Percentiles rank a stretch among this genome's conserved stretches.
Evolutionary conservation across 129 eudicot species (phyloP).

Genomic region (Mikania micrantha): DNA sequence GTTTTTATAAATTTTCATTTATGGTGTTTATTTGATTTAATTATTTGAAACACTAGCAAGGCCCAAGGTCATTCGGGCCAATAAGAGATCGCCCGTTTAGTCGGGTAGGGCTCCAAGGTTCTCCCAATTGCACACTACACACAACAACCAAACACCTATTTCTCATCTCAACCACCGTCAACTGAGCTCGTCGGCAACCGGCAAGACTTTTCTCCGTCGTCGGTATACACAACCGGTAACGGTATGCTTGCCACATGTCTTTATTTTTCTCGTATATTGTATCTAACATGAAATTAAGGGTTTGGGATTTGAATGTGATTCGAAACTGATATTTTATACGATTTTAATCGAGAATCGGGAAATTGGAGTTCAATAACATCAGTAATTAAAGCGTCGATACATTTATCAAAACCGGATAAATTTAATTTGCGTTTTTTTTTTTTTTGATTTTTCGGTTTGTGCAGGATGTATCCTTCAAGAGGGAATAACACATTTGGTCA

Average conservation of each 20-base stretch:
- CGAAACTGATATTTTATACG: background rate
- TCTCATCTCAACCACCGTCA: background rate
- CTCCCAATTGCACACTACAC: background rate
- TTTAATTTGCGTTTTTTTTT: constrained; percentile 5
- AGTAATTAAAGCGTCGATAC: background rate
- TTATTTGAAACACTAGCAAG: no score
- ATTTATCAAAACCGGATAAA: background rate
- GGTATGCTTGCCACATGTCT: background rate
- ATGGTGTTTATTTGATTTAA: no score
- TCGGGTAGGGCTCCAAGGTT: constrained; percentile 27
- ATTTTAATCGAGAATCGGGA: background rate
- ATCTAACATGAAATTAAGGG: constrained; percentile 5
- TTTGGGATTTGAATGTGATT: background rate
- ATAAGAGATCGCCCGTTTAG: background rate
- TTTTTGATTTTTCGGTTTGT: background rate
- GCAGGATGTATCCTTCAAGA: constrained; percentile 68
- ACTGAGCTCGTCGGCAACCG: constrained; percentile 11
- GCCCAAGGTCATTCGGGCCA: constrained; percentile 15
- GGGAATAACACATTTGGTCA: constrained; percentile 61
- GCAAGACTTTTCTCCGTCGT: constrained; percentile 2
- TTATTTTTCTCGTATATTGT: background rate
- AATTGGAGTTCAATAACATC: background rate
- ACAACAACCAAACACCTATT: background rate
- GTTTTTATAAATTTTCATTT: no score
- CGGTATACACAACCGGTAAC: background rate